Percentiles rank a stretch among this genome's conserved stretches.
Evolutionary conservation across 208 protist genomes (phyloP).

Genomic region (Trypanosoma vivax): DNA sequence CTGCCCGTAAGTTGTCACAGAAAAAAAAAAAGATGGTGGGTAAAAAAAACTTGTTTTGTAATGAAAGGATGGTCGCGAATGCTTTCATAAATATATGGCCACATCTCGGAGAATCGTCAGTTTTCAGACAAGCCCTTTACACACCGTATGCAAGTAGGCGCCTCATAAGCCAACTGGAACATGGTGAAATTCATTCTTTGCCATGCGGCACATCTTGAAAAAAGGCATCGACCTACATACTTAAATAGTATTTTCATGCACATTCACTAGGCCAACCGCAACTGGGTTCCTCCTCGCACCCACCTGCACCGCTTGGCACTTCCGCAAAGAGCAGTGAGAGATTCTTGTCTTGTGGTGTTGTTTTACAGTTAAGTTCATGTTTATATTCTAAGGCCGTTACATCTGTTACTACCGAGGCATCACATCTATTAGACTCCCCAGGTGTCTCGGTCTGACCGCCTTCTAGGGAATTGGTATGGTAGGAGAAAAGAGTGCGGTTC

Average conservation of each 20-base stretch:
- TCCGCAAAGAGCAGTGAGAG: not conserved
- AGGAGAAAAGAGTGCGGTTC: constrained; percentile 28
- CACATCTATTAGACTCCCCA: not conserved
- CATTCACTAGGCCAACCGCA: not conserved
- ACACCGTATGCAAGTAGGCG: no score
- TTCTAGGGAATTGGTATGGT: constrained; percentile 4
- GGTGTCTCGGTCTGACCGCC: constrained; percentile 9
- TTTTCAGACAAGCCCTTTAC: no score
- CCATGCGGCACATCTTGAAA: no score
- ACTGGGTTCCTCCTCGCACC: not conserved
- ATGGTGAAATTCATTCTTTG: no score
- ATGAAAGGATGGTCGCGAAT: no score
- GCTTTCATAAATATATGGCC: no score
- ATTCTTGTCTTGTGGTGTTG: not conserved
- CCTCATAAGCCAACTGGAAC: no score
- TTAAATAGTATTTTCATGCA: not conserved
- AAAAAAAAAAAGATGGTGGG: not conserved
- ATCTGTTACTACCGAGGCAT: not conserved
- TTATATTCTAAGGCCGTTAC: not conserved
- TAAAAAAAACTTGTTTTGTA: no score
- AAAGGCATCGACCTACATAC: no score
- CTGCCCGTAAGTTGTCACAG: not conserved
- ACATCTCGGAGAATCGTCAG: no score
- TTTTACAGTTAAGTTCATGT: not conserved
- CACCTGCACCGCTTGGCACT: not conserved